These are phyloP conservation scores for Coemansia sp. DNA, from an alignment of 192 early-diverging fungal genomes.

Conservation along the genomic window DNA sequence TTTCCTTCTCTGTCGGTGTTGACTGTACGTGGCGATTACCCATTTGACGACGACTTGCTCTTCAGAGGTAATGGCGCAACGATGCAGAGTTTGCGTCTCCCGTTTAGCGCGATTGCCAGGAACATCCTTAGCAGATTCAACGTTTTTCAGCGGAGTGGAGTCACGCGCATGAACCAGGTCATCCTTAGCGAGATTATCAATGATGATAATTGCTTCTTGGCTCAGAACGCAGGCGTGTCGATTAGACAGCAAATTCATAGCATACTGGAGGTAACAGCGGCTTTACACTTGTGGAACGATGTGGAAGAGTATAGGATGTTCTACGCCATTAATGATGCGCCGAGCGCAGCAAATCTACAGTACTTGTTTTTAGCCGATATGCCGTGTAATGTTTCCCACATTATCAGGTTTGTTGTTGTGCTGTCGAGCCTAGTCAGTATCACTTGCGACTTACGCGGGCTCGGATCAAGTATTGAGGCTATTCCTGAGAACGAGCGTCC, in stretches of 20 bases:
- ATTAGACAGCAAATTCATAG: background rate
- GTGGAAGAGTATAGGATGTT: background rate
- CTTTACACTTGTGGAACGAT: background rate
- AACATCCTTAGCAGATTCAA: background rate
- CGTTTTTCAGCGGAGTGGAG: background rate
- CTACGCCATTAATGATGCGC: background rate
- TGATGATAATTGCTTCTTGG: background rate
- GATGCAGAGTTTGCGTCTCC: background rate
- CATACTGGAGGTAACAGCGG: background rate
- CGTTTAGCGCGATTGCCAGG: slow-evolving; percentile 1
- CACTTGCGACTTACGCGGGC: background rate
- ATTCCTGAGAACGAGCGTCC: background rate
- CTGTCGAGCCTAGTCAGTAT: background rate
- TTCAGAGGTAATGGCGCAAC: background rate
- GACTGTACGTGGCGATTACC: background rate
- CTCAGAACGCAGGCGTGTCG: background rate
- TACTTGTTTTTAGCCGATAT: background rate
- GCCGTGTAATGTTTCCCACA: background rate
- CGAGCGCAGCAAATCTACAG: background rate
- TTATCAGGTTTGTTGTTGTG: background rate
- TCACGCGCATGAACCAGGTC: background rate
- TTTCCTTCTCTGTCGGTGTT: background rate
- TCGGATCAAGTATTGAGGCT: background rate
- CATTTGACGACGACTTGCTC: background rate
- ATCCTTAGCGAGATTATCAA: too few relatives aligned